These are phyloP conservation scores for Acorus gramineus DNA, from an alignment of 106 monocot species.

Conservation along the genomic window DNA sequence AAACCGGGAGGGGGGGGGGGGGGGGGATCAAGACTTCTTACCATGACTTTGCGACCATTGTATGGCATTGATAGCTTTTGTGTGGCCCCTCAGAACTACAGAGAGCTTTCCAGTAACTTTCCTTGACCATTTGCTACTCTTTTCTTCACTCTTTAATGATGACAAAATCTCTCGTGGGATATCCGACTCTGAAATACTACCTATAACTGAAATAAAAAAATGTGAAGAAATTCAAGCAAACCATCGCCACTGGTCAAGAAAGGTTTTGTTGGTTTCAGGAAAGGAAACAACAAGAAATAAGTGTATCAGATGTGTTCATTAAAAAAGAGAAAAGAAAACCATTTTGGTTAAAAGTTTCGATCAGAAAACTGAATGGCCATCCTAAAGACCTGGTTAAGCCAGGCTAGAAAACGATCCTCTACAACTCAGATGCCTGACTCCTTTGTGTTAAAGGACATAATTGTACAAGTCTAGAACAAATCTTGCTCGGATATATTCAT, in stretches of 20 bases:
- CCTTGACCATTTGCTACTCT: conserved; percentile 1
- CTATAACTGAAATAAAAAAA: conserved; percentile 37
- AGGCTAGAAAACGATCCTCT: no score
- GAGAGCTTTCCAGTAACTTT: conserved; percentile 21
- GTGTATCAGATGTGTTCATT: background rate
- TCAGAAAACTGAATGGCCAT: no score
- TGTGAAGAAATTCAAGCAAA: conserved; percentile 6
- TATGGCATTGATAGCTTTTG: conserved; percentile 67
- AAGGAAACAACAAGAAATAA: background rate
- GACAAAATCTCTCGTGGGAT: conserved; percentile 27
- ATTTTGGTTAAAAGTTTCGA: no score
- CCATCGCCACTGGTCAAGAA: conserved; percentile 2
- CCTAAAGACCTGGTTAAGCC: no score
- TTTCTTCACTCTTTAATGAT: conserved; percentile 20
- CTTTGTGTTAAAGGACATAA: no score
- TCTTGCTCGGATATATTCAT: no score
- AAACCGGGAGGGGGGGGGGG: conserved; percentile 75
- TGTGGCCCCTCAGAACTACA: conserved; percentile 42
- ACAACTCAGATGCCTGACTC: no score
- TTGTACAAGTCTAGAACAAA: no score
- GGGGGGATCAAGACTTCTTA: conserved; percentile 56
- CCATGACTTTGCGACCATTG: conserved; percentile 81
- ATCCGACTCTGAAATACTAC: conserved; percentile 39
- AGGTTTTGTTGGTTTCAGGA: background rate
- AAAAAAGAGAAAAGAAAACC: no score